Base-by-base conservation (phyloP, 2,329 filamentous ascomycete species). In the Fusarium torulosum region DNA sequence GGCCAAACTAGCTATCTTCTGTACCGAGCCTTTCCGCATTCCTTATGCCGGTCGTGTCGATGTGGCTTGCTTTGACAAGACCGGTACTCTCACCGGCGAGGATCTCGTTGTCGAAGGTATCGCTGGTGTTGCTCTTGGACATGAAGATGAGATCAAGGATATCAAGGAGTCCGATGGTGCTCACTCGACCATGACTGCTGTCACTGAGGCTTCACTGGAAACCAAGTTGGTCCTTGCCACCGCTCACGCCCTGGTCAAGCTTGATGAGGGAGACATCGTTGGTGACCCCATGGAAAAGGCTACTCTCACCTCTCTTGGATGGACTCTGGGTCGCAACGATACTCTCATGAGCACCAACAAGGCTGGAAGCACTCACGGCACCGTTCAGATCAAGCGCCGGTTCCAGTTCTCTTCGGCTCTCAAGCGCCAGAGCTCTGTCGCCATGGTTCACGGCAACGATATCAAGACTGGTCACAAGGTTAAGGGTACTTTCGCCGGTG, bases 261-360 rank as follows among this genome's bases (percentile, higher is more conserved):
- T 99, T 17, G 96, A 99, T 70, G 96, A 99, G 77, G 96, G 96
- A 20, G 96, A 99, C 14, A 91, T 98, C 71, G 96, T 99, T 43
- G 96, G 96, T 74, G 96, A 99, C 75, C 96, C 96, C 3, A 99
- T 99, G 96, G 96, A 99, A 77, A 98, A 98, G 81, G 96, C 96
- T 43, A 98, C 96, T 2, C 83, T 99, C 27, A 84, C 86, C 47
- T 94, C 95, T 56, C 89, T 99, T 13, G 94, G 95, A 53, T 99
- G 96, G 96, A 90, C 86, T 57, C 86, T 99, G n/a, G 94, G 94
- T 46, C 91, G 89, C 74, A 96, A 97, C 70, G 95, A 99, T 74
- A 90, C 87, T 31, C 86, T 99, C 17, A 88, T 88, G 27, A 91
- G 89, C 78, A 84, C 86, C 20, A 72, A 71, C 63, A 80, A 79